Base-by-base conservation (phyloP, 2,329 filamentous ascomycete species). In the Dactylellina sp. region DNA sequence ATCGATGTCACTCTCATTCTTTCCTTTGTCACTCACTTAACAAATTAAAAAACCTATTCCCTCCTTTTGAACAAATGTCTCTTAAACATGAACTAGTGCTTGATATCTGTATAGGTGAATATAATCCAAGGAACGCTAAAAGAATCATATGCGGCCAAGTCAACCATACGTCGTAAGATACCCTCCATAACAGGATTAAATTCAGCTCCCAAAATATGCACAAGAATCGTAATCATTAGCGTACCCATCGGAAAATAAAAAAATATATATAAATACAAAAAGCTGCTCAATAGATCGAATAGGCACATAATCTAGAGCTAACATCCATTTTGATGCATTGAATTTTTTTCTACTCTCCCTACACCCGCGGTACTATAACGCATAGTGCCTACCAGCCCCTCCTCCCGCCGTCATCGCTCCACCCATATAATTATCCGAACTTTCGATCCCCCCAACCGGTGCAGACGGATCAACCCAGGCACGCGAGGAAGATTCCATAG, bases 11-110 rank as follows among this genome's bases (percentile, higher is more conserved):
- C 65, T n/a, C 35, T 60, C 24, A 47, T 61, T 57, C 14, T 46
- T 50, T 44, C 57, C n/a, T 39, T 44, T 50, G 44, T 50, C 57
- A 59, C 39, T 62, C 64, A 42, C 62, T 61, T 25, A 57, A 37
- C 44, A 32, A 55, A 70, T 49, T 40, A 40, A 70, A 70, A 68
- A 61, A 61, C 49, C 55, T 32, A 60, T 62, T 39, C 64, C 56
- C 64, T 62, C 64, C 47, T 70, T 70, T 70, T 12, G 14, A 44
- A 55, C 32, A 7, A 42, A 24, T 12, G 18, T 42, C 24, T 32
- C 28, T 9, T n/a, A n/a, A n/a, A n/a, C n/a, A n/a, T n/a, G n/a
- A n/a, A n/a, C n/a, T n/a, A n/a, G n/a, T n/a, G n/a, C n/a, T n/a
- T n/a, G n/a, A n/a, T n/a, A n/a, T n/a, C n/a, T n/a, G n/a, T n/a